These are phyloP conservation scores for Gracilaria gracilis DNA, from an alignment of 23 red algal species.

Conservation along the genomic window DNA sequence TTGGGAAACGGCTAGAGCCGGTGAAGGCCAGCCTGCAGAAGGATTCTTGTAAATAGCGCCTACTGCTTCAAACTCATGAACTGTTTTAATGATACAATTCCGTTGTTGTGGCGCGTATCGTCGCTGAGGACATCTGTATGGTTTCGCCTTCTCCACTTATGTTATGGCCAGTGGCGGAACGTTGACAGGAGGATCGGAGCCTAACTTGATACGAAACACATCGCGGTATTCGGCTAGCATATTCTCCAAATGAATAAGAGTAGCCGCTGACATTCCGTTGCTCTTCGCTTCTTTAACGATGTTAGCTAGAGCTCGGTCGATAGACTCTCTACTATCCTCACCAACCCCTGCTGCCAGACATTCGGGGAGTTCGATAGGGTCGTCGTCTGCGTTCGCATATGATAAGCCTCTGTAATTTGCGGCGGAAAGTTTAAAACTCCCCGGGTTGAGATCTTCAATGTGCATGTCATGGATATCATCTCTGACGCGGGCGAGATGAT, in stretches of 20 bases:
- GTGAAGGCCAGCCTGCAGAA: too few species aligned
- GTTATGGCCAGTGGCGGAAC: neutral
- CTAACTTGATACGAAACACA: conserved; percentile 28
- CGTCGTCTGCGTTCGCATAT: neutral
- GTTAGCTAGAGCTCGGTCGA: neutral
- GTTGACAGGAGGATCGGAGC: conserved; percentile 20
- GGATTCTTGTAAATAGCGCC: conserved; percentile 40
- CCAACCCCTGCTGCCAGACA: neutral
- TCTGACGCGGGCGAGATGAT: neutral
- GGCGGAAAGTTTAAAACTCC: neutral
- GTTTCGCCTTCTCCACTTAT: neutral
- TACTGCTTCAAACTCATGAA: conserved; percentile 24
- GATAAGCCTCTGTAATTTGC: neutral
- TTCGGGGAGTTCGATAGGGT: conserved; percentile 36
- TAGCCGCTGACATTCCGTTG: neutral
- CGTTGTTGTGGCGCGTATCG: conserved; percentile 21
- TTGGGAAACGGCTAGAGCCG: too few species aligned
- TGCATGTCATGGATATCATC: neutral
- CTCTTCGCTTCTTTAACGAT: neutral
- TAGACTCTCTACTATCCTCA: neutral
- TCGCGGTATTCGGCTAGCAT: neutral
- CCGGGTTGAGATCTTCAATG: neutral
- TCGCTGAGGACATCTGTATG: neutral
- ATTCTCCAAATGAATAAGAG: too few species aligned
- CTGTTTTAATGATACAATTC: conserved; percentile 13